A percentile compares a stretch with the other conserved stretches of the same genome.
phyloP scores from a whole-genome alignment of 257 asterid genomes.

The Solanum chmielewskii region DNA sequence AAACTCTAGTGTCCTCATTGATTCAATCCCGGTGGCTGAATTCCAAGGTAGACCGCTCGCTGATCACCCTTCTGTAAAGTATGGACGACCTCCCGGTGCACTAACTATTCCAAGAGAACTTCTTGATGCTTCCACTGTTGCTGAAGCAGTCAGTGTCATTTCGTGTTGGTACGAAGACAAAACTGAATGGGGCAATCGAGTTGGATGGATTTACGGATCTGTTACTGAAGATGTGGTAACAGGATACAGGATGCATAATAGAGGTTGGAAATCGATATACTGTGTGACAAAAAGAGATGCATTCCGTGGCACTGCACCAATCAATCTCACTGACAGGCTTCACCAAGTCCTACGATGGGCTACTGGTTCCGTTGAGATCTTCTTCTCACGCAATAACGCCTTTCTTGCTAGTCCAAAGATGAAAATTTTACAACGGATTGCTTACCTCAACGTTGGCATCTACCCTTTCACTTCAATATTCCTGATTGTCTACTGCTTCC shows the following conservation, averaged over 20 bases:
- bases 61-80: constrained; percentile 70
- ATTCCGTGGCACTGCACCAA: constrained; percentile 86
- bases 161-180: constrained; percentile 91
- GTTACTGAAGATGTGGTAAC: constrained; percentile 89
- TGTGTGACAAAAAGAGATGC: constrained; percentile 86
- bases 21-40: constrained; percentile 75
- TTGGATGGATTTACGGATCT: constrained; percentile 88
- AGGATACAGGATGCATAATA: constrained; percentile 80
- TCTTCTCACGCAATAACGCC: constrained; percentile 79
- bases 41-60: constrained; percentile 86
- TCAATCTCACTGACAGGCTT: constrained; percentile 75
- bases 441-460: constrained; percentile 76
- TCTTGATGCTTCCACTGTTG: constrained; percentile 75
- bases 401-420: constrained; percentile 59
- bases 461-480: constrained; percentile 76
- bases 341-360: constrained; percentile 96
- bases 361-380: constrained; percentile 79
- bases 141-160: constrained; percentile 80
- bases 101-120: constrained; percentile 61
- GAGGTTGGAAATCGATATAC: constrained; percentile 79
- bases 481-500: constrained; percentile 79
- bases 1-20: constrained; percentile 58
- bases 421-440: constrained; percentile 64
- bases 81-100: constrained; percentile 80
- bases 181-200: constrained; percentile 87